phyloP scores from a whole-genome alignment of 139 green algal species.

The Chlorella sp. region DNA sequence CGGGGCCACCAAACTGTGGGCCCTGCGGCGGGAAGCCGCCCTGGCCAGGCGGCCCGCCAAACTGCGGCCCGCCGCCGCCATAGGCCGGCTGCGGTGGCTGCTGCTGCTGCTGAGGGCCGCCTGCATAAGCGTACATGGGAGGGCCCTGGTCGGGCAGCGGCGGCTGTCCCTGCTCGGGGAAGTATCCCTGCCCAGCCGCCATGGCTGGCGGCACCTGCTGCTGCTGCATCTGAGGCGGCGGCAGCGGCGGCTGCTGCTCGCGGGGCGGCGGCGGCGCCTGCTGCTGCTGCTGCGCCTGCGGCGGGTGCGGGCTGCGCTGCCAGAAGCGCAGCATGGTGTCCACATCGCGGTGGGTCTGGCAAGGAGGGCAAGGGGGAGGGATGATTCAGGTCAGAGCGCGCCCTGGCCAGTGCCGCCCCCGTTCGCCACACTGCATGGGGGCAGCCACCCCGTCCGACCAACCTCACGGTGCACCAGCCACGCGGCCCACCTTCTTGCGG shows the following conservation, averaged over 20 bases:
- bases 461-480: no score
- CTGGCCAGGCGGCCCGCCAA: no score
- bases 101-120: conserved; percentile 1
- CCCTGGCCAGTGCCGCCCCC: no score
- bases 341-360: conserved; percentile 40
- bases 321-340: conserved; percentile 46
- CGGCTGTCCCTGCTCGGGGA: not conserved
- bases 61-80: no score
- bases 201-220: conserved; percentile 11
- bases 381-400: no score
- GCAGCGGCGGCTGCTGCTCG: not conserved
- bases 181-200: not conserved
- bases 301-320: conserved; percentile 39
- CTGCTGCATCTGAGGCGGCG: not conserved
- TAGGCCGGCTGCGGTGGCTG: no score
- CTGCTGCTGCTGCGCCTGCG: conserved; percentile 14
- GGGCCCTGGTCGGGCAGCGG: not conserved
- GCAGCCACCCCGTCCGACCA: no score
- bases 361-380: not conserved
- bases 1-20: not conserved
- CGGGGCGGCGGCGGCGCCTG: not conserved
- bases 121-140: not conserved
- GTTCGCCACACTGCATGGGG: no score
- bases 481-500: conserved; percentile 24
- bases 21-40: no score